Conservation (phyloP, 140 eudicot genomes). For the Erigeron philadelphicus region DNA sequence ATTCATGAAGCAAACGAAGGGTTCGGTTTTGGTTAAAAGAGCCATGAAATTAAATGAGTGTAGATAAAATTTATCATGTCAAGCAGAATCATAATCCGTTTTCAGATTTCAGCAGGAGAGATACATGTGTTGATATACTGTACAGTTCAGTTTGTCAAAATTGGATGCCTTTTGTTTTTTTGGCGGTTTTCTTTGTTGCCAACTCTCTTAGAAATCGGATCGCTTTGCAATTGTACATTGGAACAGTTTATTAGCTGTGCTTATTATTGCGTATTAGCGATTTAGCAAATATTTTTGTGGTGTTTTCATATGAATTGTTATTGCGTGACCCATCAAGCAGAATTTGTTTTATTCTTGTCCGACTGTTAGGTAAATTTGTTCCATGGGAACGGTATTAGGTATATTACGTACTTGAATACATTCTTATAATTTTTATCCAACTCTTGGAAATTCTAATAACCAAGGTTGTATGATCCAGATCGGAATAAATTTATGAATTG, state of each 20-base stretch:
- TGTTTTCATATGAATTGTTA: background rate
- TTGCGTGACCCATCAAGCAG: background rate
- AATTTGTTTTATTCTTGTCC: background rate
- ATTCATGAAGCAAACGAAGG: constrained; percentile 97
- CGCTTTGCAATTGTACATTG: constrained; percentile 32
- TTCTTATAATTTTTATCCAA: too few species aligned
- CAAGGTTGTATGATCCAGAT: too few species aligned
- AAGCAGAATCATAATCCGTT: constrained; percentile 20
- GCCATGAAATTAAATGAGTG: constrained; percentile 20
- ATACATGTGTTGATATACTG: constrained; percentile 42
- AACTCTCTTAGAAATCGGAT: constrained; percentile 23
- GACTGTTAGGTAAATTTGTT: too few species aligned
- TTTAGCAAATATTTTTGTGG: constrained; percentile 14
- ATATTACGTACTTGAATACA: too few species aligned
- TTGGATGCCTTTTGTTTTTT: constrained; percentile 1
- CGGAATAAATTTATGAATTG: too few species aligned
- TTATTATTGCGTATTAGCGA: constrained; percentile 25
- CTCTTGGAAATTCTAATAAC: too few species aligned
- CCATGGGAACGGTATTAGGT: too few species aligned
- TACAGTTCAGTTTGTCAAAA: constrained; percentile 44
- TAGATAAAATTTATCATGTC: constrained; percentile 42
- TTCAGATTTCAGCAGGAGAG: constrained; percentile 21
- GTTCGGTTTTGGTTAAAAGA: constrained; percentile 84
- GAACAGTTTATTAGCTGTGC: constrained; percentile 26
- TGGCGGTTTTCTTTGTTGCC: constrained; percentile 36